Conservation (phyloP, 768 basidiomycete genomes). For the Fomitopsis pulvina region DNA sequence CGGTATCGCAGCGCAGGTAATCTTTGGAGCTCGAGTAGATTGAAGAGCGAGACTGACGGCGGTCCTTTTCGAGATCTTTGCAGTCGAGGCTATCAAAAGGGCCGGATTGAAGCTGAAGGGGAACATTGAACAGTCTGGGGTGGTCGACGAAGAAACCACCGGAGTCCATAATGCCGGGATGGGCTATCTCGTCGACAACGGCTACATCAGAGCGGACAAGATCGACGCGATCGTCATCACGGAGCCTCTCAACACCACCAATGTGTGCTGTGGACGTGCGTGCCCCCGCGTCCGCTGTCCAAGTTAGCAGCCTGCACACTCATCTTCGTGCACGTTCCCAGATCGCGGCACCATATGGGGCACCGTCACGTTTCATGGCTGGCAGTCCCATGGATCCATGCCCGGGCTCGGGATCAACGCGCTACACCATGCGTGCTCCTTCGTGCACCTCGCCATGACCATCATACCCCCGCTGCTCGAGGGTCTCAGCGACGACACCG, state of each 20-base stretch:
- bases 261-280: conserved; percentile 6
- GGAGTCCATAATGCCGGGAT: conserved; percentile 4
- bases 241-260: conserved; percentile 5
- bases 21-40: too few relatives aligned
- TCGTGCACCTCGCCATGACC: conserved; percentile 2
- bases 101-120: conserved; percentile 4
- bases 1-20: conserved; percentile 8
- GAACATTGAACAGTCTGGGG: conserved; percentile 4
- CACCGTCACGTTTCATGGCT: conserved; percentile 3
- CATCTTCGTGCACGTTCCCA: background rate
- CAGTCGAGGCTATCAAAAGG: conserved; percentile 3
- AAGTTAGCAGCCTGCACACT: too few relatives aligned
- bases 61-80: conserved; percentile 1
- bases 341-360: conserved; percentile 7
- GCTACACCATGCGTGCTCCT: conserved; percentile 2
- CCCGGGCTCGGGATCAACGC: conserved; percentile 6
- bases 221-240: conserved; percentile 6
- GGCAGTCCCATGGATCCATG: conserved; percentile 2
- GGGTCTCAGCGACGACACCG: background rate
- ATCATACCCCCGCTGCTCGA: background rate
- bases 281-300: background rate
- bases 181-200: conserved; percentile 6
- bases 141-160: conserved; percentile 5
- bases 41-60: background rate
- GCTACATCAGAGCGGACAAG: conserved; percentile 1